Percentiles rank a stretch among this genome's conserved stretches.
These are phyloP conservation scores for Phaseolus coccineus DNA, from an alignment of 331 rosid genomes.

Conservation along the genomic window DNA sequence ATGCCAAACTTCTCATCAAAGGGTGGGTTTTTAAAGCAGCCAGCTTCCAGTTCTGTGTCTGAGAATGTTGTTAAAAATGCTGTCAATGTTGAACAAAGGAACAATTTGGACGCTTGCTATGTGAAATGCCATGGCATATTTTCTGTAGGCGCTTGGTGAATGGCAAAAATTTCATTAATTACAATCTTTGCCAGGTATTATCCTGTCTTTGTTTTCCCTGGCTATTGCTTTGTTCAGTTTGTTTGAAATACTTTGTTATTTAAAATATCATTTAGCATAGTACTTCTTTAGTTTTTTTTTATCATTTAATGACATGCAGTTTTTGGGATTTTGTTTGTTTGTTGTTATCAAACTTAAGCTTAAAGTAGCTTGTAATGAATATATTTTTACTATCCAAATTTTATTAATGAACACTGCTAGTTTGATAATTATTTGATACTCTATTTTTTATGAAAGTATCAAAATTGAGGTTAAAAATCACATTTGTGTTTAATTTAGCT, in stretches of 20 bases:
- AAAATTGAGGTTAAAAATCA: slow-evolving; percentile 15
- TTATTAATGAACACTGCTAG: slow-evolving; percentile 24
- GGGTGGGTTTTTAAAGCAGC: slow-evolving; percentile 95
- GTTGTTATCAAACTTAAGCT: neutral
- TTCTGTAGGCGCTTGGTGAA: slow-evolving; percentile 71
- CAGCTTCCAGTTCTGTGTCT: slow-evolving; percentile 58
- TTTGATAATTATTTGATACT: slow-evolving; percentile 27
- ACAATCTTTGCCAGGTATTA: slow-evolving; percentile 82
- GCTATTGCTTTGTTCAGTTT: slow-evolving; percentile 6
- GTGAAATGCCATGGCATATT: slow-evolving; percentile 86
- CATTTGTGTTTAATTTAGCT: slow-evolving; percentile 33
- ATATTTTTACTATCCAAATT: slow-evolving; percentile 7
- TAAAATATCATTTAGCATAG: slow-evolving; percentile 5
- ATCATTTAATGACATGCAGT: slow-evolving; percentile 36
- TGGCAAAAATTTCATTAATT: slow-evolving; percentile 77
- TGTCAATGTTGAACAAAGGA: slow-evolving; percentile 54
- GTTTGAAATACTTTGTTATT: slow-evolving; percentile 6
- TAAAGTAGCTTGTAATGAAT: neutral
- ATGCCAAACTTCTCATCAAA: slow-evolving; percentile 61
- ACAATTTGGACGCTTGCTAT: slow-evolving; percentile 59
- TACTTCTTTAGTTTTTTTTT: slow-evolving; percentile 10
- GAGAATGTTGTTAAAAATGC: slow-evolving; percentile 47
- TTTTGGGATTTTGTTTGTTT: neutral
- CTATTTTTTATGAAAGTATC: slow-evolving; percentile 24
- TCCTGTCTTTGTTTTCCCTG: slow-evolving; percentile 14